Evolutionary conservation across 2,329 filamentous ascomycete genomes (phyloP), one percentile per base, ranked within the genome.

Genomic region (Emmonsiellopsis sp.): DNA sequence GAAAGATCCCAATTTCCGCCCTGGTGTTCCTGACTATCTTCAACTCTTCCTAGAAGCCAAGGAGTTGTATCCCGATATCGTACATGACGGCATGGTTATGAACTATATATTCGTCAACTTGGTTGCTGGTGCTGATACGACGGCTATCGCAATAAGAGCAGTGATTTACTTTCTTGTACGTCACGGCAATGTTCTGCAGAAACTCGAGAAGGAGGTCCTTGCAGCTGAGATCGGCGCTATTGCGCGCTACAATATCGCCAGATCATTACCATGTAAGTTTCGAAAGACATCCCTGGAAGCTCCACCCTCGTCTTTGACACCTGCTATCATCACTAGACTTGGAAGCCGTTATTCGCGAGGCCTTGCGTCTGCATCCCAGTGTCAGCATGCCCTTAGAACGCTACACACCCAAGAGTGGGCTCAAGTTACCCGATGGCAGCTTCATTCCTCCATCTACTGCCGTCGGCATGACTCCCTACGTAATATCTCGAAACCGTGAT

Each of bases 271-370:
- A 26, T 26, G 20, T 26, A 26, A 26, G 20, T 26, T 26, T 26
- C 5, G 20, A 3, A 26, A 26, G 20, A 26, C 5, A 26, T 4
- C 20, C 20, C 37, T 15, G 15, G 15, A 40, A 11, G 15, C 11
- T 40, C 37, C 15, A 11, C 37, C 11, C 37, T 3, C 6, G 4
- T 40, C 4, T 40, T 40, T 40, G 11, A 26, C 32, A 54, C 0
- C 58, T 63, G 15, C 57, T 58, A 7, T 51, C 54, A 7, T 50
- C 65, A 0, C 62, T 63, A 0, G 79, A 79, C 59, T 71, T 82
- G 8, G 69, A 76, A 43, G 78, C 78, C 2, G 73, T 78, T 2
- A 69, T 82, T 16, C 75, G 73, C 16, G 80, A 83, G 62, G 67
- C 74, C 0, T 64, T 76, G 57, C 72, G 79, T 2, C 63, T 79